Conservation (phyloP, 768 basidiomycete genomes). For the Hericium coralloides region DNA sequence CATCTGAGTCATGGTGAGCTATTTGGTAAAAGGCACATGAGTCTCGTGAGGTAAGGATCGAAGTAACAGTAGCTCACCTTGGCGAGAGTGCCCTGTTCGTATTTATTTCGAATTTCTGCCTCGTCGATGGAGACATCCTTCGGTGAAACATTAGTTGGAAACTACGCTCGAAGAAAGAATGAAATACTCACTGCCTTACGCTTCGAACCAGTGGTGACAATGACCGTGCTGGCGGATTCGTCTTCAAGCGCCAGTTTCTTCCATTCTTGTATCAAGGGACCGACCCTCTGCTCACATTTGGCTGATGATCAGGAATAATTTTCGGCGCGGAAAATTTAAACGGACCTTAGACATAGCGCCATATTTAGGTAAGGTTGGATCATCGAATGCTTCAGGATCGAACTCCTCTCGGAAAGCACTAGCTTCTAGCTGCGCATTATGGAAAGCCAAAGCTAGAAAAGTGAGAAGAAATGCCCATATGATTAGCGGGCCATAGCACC, state of each 20-base stretch:
- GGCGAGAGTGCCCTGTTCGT: constrained; percentile 44
- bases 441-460: constrained; percentile 65
- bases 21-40: constrained; percentile 1
- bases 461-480: neutral
- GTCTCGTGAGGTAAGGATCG: constrained; percentile 1
- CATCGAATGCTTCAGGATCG: constrained; percentile 68
- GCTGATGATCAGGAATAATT: no score
- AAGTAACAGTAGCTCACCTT: constrained; percentile 43
- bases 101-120: constrained; percentile 62
- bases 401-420: constrained; percentile 89
- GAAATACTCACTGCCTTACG: constrained; percentile 56
- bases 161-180: neutral
- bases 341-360: constrained; percentile 73
- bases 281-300: constrained; percentile 28
- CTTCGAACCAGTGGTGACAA: constrained; percentile 45
- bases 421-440: constrained; percentile 87
- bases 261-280: constrained; percentile 61
- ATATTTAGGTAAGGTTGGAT: constrained; percentile 71
- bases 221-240: constrained; percentile 47
- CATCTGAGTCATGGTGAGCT: constrained; percentile 74
- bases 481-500: neutral
- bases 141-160: neutral
- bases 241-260: constrained; percentile 55
- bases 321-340: neutral
- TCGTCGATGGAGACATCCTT: constrained; percentile 62